A percentile compares a stretch with the other conserved stretches of the same genome.
Evolutionary conservation across 2,329 filamentous ascomycete genomes (phyloP).

Genomic region (Phaeosphaeriaceae sp.): DNA sequence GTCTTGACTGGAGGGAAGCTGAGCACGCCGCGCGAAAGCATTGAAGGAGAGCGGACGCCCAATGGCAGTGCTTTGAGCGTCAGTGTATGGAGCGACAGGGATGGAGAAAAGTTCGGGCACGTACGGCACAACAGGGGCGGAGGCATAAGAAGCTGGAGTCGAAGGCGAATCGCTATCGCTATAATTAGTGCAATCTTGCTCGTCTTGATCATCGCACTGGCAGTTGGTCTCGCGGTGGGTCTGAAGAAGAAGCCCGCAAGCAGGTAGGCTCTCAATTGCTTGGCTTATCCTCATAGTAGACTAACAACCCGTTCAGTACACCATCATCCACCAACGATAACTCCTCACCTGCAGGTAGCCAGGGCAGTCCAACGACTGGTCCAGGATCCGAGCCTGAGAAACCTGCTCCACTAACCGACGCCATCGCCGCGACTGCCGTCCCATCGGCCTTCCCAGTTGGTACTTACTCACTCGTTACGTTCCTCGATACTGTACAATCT

Average conservation of each 20-base stretch:
- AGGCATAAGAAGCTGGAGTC: slow-evolving; percentile 42
- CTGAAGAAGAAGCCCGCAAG: slow-evolving; percentile 45
- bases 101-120: slow-evolving; percentile 40
- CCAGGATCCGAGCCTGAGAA: slow-evolving; percentile 11
- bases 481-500: slow-evolving; percentile 60
- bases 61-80: slow-evolving; percentile 41
- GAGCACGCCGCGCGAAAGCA: slow-evolving; percentile 40
- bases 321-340: slow-evolving; percentile 8
- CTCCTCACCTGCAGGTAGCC: slow-evolving; percentile 9
- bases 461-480: slow-evolving; percentile 67
- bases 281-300: not conserved
- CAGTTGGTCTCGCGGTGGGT: slow-evolving; percentile 51
- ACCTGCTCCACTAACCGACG: slow-evolving; percentile 20
- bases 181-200: slow-evolving; percentile 45
- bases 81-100: slow-evolving; percentile 47
- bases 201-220: slow-evolving; percentile 45
- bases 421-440: slow-evolving; percentile 21
- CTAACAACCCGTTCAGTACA: slow-evolving; percentile 12
- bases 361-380: slow-evolving; percentile 6
- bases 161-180: slow-evolving; percentile 47
- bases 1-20: slow-evolving; percentile 30
- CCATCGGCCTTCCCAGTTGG: slow-evolving; percentile 64
- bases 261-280: slow-evolving; percentile 20
- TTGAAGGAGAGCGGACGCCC: slow-evolving; percentile 27
- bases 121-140: slow-evolving; percentile 31